These are phyloP conservation scores for Euphrasia confusa DNA, from an alignment of 257 asterid genomes.

Conservation along the genomic window DNA sequence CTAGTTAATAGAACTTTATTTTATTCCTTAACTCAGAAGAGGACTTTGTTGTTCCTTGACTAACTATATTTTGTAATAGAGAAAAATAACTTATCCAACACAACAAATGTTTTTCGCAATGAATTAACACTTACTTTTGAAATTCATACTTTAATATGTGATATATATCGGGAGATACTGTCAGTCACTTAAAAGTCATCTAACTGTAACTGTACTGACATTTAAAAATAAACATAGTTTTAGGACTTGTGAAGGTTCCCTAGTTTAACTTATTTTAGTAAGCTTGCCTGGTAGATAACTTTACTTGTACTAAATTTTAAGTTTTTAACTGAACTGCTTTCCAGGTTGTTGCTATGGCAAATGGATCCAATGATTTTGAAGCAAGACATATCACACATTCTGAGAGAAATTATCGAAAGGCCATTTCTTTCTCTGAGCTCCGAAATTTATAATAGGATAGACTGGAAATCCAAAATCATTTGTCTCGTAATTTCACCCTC, in stretches of 20 bases:
- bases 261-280: not conserved
- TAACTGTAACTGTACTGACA: not conserved
- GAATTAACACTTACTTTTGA: not conserved
- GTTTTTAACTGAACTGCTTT: conserved; percentile 7
- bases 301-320: not conserved
- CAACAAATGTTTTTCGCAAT: not conserved
- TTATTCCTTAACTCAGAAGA: not conserved
- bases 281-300: conserved; percentile 4
- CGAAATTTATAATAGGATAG: conserved; percentile 51
- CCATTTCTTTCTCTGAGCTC: conserved; percentile 48
- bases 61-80: not conserved
- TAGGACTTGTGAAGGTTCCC: not conserved
- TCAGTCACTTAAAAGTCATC: not conserved
- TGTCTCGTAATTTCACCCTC: conserved; percentile 63
- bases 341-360: conserved; percentile 69
- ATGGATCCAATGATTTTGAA: conserved; percentile 59
- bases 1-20: not conserved
- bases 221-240: not conserved
- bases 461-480: conserved; percentile 57
- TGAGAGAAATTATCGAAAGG: conserved; percentile 45
- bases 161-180: not conserved
- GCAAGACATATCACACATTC: conserved; percentile 49
- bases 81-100: not conserved
- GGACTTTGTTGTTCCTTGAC: not conserved
- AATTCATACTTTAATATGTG: not conserved